A percentile compares a stretch with the other conserved stretches of the same genome.
Evolutionary conservation across 495 filamentous ascomycete species (phyloP).

Genomic region (Aspergillus asperescens): DNA sequence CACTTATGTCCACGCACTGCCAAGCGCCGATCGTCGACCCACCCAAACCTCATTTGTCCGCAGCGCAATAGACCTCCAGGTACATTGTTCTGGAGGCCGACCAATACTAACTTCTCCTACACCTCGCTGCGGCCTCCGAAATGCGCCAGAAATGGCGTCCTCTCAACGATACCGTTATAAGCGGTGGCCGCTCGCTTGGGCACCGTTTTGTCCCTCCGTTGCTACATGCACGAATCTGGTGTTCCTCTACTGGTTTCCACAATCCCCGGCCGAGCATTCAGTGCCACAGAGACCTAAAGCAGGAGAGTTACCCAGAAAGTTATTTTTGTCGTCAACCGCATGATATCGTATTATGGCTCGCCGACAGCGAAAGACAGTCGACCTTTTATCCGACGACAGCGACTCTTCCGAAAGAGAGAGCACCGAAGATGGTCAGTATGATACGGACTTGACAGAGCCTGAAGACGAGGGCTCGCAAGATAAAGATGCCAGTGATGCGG

Average conservation of each 20-base stretch:
- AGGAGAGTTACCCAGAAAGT: not conserved
- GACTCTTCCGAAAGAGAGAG: slow-evolving; percentile 20
- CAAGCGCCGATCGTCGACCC: too few species aligned
- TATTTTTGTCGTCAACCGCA: not conserved
- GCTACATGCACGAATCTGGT: not conserved
- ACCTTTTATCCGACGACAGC: slow-evolving; percentile 14
- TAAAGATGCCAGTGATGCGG: slow-evolving; percentile 15
- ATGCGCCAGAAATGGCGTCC: slow-evolving; percentile 14
- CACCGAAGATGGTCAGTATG: slow-evolving; percentile 13
- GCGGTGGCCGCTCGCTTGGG: slow-evolving; percentile 4
- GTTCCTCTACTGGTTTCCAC: not conserved
- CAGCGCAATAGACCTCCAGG: too few species aligned
- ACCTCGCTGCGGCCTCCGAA: not conserved
- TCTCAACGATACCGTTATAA: slow-evolving; percentile 6
- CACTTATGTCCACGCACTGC: too few species aligned
- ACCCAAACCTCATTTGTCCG: too few species aligned
- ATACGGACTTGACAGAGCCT: slow-evolving; percentile 21
- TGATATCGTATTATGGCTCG: slow-evolving; percentile 19
- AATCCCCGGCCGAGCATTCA: not conserved
- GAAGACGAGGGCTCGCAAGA: slow-evolving; percentile 17
- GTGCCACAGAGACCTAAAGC: not conserved
- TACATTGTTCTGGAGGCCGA: too few species aligned
- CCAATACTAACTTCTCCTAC: too few species aligned
- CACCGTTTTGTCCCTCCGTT: slow-evolving; percentile 3
- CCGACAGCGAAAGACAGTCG: slow-evolving; percentile 6